A percentile compares a stretch with the other conserved stretches of the same genome.
phyloP scores from a whole-genome alignment of 352 stramenopile species.

The Globisporangium polare region DNA sequence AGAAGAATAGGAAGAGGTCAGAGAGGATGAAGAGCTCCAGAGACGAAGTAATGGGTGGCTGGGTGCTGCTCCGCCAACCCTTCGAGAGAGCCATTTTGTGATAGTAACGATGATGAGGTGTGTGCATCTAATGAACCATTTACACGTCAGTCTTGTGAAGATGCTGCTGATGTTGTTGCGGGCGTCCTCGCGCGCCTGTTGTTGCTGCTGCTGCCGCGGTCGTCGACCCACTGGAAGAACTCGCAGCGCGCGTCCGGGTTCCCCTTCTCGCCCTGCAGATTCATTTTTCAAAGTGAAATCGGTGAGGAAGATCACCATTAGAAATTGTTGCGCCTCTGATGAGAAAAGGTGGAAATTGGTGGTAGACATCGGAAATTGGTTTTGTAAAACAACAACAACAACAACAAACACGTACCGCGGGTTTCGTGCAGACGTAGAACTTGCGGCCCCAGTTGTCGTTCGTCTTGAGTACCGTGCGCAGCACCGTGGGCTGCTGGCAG shows the following conservation, averaged over 20 bases:
- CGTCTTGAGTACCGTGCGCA: conserved; percentile 70
- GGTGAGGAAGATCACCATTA: no score
- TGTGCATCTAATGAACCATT: neutral
- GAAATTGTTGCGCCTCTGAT: neutral
- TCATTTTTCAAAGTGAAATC: no score
- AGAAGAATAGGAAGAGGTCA: neutral
- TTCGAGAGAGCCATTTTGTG: neutral
- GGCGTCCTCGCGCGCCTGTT: conserved; percentile 14
- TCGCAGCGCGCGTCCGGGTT: conserved; percentile 77
- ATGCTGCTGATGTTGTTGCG: neutral
- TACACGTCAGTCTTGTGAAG: neutral
- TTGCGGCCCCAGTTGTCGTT: conserved; percentile 83
- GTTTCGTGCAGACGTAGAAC: conserved; percentile 86
- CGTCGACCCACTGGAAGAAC: conserved; percentile 82
- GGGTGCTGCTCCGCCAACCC: neutral
- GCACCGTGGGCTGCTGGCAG: conserved; percentile 61
- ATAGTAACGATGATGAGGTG: conserved; percentile 2
- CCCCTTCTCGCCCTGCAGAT: conserved; percentile 76
- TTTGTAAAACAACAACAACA: no score
- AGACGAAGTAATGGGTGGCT: neutral
- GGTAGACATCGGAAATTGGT: no score
- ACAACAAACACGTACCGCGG: conserved; percentile 54
- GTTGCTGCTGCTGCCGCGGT: conserved; percentile 15
- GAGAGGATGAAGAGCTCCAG: neutral
- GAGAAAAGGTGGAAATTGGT: neutral